These are phyloP conservation scores for Rhodotorula sp. DNA, from an alignment of 1,284 basidiomycete species.

Conservation along the genomic window DNA sequence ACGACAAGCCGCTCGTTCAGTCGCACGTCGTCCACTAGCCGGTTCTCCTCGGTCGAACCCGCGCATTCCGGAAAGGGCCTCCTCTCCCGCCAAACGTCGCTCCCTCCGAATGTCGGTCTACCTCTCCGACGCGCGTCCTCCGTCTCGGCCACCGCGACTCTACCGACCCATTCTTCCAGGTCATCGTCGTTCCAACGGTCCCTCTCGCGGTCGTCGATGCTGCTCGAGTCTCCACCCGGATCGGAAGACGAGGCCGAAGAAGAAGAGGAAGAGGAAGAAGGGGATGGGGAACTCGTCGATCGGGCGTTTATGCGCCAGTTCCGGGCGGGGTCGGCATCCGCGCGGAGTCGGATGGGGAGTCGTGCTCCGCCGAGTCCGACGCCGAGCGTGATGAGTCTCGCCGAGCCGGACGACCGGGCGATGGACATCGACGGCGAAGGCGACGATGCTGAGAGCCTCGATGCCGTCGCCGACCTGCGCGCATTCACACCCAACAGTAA, in stretches of 20 bases:
- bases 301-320: too few species aligned
- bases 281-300: background rate
- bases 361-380: slow-evolving; percentile 22
- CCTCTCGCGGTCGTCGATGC: slow-evolving; percentile 9
- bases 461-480: slow-evolving; percentile 19
- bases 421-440: slow-evolving; percentile 10
- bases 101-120: background rate
- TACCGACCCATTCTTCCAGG: background rate
- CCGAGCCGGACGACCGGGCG: background rate
- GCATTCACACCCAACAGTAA: background rate
- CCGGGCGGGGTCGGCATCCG: background rate
- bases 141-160: background rate
- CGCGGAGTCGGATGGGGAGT: background rate
- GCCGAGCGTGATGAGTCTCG: slow-evolving; percentile 8
- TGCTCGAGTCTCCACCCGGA: slow-evolving; percentile 15
- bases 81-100: slow-evolving; percentile 4
- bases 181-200: slow-evolving; percentile 5
- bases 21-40: background rate
- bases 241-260: slow-evolving; percentile 10
- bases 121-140: background rate
- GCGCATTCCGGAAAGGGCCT: background rate
- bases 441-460: slow-evolving; percentile 6
- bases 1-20: background rate
- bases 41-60: background rate
- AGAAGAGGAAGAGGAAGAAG: background rate